Base-by-base conservation (phyloP, 768 basidiomycete species). In the Naganishia vaughanmartiniae region DNA sequence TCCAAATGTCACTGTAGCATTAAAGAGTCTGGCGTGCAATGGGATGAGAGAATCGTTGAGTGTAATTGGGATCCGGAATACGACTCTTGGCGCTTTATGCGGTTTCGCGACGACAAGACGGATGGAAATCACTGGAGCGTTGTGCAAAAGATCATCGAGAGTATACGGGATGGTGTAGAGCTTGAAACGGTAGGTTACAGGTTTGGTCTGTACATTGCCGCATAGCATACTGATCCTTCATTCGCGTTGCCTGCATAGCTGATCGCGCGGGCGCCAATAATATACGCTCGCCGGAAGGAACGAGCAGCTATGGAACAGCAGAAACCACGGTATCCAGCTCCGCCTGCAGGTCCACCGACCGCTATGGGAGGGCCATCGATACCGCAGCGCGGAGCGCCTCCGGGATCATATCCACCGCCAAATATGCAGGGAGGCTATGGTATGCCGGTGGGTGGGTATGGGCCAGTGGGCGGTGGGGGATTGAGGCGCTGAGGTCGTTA, bases 31-130 rank as follows among this genome's bases (percentile, higher is more conserved):
- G 88, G 89, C 9, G 90, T 94, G 77, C 95, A 98, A 80, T 83
- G 89, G 73, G 95, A 99, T 76, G 94, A 98, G 80, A 87, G 95
- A 14, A 86, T 98, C 46, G 89, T 98, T 24, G 96, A 99, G 80
- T 93, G 95, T 21, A 87, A 89, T 73, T 98, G 96, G 95, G 90
- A 95, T 74, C 70, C 85, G 30, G 85, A 85, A 34, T 83, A 84
- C 55, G 76, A 80, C 15, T 81, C 80, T 24, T 98, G 94, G 93
- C 87, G 87, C 69, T 88, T 93, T 86, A 88, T 98, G 87, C 87
- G 96, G 55, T 94, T 95, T 79, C 83, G 96, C 75, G 88, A 95
- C 76, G 96, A 99, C 81, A 99, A 99, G 80, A 89, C 87, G 3
- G 83, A 94, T 73, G 96, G 93, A 19, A 99, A 99, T 80, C 92